phyloP scores from a whole-genome alignment of 1,284 basidiomycete genomes.

The Naganishia sp. region DNA sequence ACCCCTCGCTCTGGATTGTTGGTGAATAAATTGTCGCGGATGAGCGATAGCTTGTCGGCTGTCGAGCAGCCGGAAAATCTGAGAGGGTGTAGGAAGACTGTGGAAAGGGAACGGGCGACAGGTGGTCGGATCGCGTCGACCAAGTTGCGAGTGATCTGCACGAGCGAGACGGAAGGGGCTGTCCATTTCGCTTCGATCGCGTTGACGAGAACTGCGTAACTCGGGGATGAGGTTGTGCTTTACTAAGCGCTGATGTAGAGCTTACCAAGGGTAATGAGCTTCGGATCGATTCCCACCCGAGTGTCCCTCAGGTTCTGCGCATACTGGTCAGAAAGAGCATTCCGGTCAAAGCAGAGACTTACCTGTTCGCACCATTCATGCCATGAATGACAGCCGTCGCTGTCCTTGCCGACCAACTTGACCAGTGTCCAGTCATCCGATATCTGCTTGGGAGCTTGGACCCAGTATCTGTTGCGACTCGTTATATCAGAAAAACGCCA shows the following conservation, averaged over 20 bases:
- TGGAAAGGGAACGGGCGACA: conserved; percentile 62
- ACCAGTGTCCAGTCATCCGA: conserved; percentile 77
- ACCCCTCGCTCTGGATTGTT: conserved; percentile 38
- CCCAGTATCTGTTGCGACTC: conserved; percentile 67
- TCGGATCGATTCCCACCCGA: conserved; percentile 83
- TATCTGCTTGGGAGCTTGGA: conserved; percentile 75
- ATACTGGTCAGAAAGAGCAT: neutral
- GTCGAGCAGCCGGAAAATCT: conserved; percentile 67
- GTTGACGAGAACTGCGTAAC: neutral
- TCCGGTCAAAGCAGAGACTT: conserved; percentile 13
- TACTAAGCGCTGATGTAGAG: no score
- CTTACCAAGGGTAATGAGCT: conserved; percentile 73
- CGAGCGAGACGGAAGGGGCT: conserved; percentile 69
- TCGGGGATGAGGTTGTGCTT: conserved; percentile 5
- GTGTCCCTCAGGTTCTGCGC: conserved; percentile 54
- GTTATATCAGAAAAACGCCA: neutral
- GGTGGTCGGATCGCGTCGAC: conserved; percentile 77
- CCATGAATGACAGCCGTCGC: conserved; percentile 67
- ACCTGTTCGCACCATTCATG: conserved; percentile 71
- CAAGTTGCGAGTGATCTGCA: conserved; percentile 65
- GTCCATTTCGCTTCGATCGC: conserved; percentile 7
- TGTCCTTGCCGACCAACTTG: conserved; percentile 62
- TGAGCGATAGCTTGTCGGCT: conserved; percentile 41
- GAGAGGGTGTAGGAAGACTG: conserved; percentile 72
- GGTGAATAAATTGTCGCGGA: conserved; percentile 43